Base-by-base conservation (phyloP, 78 protist genomes). In the Dictyostelium discoideum region DNA sequence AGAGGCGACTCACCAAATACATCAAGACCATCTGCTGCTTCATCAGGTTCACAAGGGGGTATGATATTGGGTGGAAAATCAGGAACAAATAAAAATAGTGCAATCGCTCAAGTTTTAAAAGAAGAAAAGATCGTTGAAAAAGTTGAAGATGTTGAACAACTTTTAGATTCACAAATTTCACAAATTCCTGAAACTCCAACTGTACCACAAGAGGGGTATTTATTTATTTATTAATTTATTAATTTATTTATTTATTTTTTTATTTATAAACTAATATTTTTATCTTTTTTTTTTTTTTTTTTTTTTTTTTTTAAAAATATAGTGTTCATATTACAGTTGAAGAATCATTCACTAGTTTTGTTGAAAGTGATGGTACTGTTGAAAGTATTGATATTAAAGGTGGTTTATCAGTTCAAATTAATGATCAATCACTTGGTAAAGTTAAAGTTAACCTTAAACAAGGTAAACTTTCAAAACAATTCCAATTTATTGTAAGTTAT, bases 281-380 rank as follows among this genome's bases (percentile, higher is more conserved):
- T 54, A 5, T 16, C 1, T 10, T 37, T 8, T 74, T 69, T 24
- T 9, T 8, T 69, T 69, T 10, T 24, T 9, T 8, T 69, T 69
- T 10, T 10, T 37, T 8, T 74, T 69, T 24, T 9, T 8, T 69
- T 69, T 10, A 26, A 26, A n/a, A 5, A 42, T 87, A 16, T 69
- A 88, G 96, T 40, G 87, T 94, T 26, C 93, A 85, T 73, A 67
- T 87, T 40, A 74, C 80, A 29, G 24, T 95, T 26, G 96, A 87
- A 44, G 97, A 95, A 63, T 37, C 46, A 14, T 26, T 86, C 11
- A 48, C 67, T 20, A 29, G 40, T 26, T 44, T 44, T 2, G 85
- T 84, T 22, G 93, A 86, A 74, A 89, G 86, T 76, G 97, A 95
- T 80, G 97, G 97, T 46, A 82, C 92, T 5, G n/a, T 95, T 20